phyloP scores from a whole-genome alignment of 2,329 filamentous ascomycete species.

The Calcarisporium arbuscula region DNA sequence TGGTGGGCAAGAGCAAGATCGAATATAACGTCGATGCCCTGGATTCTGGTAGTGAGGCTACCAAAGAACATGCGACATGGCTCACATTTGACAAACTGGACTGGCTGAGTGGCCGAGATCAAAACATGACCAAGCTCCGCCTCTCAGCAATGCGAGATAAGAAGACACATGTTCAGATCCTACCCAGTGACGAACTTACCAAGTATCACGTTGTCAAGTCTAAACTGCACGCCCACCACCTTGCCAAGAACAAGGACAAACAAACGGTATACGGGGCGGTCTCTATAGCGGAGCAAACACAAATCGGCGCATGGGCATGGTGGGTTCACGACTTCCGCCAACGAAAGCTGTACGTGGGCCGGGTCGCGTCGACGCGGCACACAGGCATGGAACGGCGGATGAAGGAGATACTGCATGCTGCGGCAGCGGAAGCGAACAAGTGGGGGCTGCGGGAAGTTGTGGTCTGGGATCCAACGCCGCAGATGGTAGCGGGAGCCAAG shows the following conservation, averaged over 20 bases:
- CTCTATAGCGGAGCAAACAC: slow-evolving; percentile 5
- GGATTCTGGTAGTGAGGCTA: no score
- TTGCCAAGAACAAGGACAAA: slow-evolving; percentile 9
- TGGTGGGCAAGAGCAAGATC: slow-evolving; percentile 14
- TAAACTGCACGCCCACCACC: slow-evolving; percentile 16
- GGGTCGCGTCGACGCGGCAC: slow-evolving; percentile 10
- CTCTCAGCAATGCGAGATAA: slow-evolving; percentile 14
- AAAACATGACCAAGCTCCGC: slow-evolving; percentile 18
- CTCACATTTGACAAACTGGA: not conserved
- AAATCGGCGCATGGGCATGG: slow-evolving; percentile 22
- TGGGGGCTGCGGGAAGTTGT: slow-evolving; percentile 26
- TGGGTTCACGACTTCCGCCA: slow-evolving; percentile 29
- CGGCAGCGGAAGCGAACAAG: slow-evolving; percentile 23
- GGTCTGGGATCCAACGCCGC: slow-evolving; percentile 28
- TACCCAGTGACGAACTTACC: slow-evolving; percentile 22
- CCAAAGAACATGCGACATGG: no score
- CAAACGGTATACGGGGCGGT: slow-evolving; percentile 4
- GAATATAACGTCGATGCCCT: no score
- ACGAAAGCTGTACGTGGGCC: slow-evolving; percentile 13
- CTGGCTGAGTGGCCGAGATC: slow-evolving; percentile 16
- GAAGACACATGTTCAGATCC: slow-evolving; percentile 25
- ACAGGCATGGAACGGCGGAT: slow-evolving; percentile 18
- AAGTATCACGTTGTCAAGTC: slow-evolving; percentile 27
- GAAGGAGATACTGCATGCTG: slow-evolving; percentile 23
- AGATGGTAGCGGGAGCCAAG: slow-evolving; percentile 20